These are phyloP conservation scores for Aurantiochytrium sp. DNA, from an alignment of 108 stramenopile genomes.

Conservation along the genomic window DNA sequence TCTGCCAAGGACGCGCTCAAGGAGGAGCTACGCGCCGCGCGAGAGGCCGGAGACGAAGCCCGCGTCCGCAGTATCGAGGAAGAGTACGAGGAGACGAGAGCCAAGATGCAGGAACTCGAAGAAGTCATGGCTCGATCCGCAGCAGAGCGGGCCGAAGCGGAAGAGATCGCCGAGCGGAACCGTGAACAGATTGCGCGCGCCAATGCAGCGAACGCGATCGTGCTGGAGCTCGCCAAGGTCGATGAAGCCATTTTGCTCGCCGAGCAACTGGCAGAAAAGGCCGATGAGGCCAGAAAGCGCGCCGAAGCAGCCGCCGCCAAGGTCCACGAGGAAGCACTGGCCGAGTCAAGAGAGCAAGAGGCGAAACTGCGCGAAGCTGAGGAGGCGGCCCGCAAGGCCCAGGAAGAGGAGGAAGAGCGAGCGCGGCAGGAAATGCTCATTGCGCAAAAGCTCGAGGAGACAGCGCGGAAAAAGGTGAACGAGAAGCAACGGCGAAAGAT, in stretches of 20 bases:
- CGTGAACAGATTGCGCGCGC: not conserved
- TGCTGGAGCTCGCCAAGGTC: not conserved
- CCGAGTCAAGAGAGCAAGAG: not conserved
- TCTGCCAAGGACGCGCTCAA: not conserved
- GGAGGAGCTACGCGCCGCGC: not conserved
- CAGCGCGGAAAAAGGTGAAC: not conserved
- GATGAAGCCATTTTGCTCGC: not conserved
- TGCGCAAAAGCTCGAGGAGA: not conserved
- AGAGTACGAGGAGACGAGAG: not conserved
- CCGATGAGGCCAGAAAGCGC: not conserved
- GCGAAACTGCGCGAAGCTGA: not conserved
- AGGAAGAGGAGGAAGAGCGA: not conserved
- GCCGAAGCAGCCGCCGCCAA: not conserved
- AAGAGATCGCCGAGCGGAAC: conserved; percentile 65
- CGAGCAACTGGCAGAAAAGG: not conserved
- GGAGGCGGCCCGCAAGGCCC: not conserved
- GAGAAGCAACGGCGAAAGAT: not conserved
- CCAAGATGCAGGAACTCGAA: not conserved
- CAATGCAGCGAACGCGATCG: conserved; percentile 2
- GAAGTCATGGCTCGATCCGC: not conserved
- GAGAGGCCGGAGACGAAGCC: not conserved
- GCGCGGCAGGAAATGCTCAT: not conserved
- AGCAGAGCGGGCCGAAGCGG: conserved; percentile 61
- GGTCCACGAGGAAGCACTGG: not conserved
- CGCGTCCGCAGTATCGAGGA: not conserved